Percentiles rank a stretch among this genome's conserved stretches.
Conservation (phyloP, 1,139 yeast species). For the Diutina pseudorugosa region DNA sequence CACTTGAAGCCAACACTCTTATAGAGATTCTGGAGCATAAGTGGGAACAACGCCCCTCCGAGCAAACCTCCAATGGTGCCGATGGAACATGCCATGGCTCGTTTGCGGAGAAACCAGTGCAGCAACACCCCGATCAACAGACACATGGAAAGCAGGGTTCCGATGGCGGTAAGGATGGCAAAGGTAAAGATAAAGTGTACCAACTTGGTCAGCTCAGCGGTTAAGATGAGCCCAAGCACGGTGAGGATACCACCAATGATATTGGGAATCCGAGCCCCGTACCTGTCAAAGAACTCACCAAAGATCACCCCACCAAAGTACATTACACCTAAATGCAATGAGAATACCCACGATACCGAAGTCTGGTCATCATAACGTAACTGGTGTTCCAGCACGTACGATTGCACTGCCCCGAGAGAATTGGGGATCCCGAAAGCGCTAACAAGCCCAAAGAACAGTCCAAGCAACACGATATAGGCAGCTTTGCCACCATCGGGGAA, state of each 20-base stretch:
- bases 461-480: neutral
- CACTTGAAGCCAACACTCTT: constrained; percentile 42
- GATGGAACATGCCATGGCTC: constrained; percentile 46
- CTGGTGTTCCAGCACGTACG: constrained; percentile 8
- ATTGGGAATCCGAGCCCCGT: constrained; percentile 39
- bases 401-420: constrained; percentile 9
- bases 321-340: constrained; percentile 42
- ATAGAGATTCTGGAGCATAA: constrained; percentile 38
- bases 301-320: constrained; percentile 46
- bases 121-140: constrained; percentile 49
- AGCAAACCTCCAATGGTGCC: constrained; percentile 53
- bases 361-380: constrained; percentile 6
- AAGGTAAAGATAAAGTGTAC: constrained; percentile 51
- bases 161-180: constrained; percentile 44
- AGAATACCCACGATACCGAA: constrained; percentile 46
- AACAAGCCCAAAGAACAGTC: neutral
- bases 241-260: constrained; percentile 33
- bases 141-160: constrained; percentile 44
- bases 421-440: constrained; percentile 7
- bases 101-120: constrained; percentile 45
- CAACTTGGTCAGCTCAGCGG: constrained; percentile 39
- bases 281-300: constrained; percentile 49
- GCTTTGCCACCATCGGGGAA: constrained; percentile 1
- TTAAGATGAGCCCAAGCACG: constrained; percentile 36
- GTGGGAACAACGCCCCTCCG: constrained; percentile 50